Conservation (phyloP, 768 basidiomycete genomes). For the Russula sp. region DNA sequence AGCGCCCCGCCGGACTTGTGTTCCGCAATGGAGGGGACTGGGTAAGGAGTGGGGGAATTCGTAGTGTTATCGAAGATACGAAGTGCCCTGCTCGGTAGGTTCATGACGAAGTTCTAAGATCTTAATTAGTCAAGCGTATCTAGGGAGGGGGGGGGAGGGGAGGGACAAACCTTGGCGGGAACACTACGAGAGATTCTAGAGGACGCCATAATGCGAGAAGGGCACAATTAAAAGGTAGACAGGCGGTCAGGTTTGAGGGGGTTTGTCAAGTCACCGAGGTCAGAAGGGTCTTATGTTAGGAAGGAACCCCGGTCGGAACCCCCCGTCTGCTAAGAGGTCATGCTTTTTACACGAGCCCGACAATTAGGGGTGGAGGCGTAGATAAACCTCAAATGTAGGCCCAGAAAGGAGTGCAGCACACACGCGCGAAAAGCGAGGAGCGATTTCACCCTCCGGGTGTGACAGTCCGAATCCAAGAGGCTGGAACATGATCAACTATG, state of each 20-base stretch:
- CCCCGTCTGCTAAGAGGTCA: conserved; percentile 11
- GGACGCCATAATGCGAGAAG: conserved; percentile 14
- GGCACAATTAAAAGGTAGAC: conserved; percentile 1
- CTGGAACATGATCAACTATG: conserved; percentile 14
- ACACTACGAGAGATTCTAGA: conserved; percentile 21
- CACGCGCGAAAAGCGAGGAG: conserved; percentile 21
- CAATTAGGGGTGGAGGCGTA: conserved; percentile 12
- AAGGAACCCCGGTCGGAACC: not conserved
- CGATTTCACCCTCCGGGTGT: conserved; percentile 11
- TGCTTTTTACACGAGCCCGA: conserved; percentile 23
- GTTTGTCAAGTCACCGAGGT: conserved; percentile 1
- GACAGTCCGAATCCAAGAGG: conserved; percentile 7
- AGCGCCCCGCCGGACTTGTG: conserved; percentile 12
- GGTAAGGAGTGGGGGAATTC: conserved; percentile 9
- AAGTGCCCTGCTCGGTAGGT: conserved; percentile 16
- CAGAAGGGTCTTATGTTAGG: conserved; percentile 20
- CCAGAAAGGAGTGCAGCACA: conserved; percentile 16
- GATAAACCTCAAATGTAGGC: conserved; percentile 13
- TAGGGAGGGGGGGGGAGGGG: not conserved
- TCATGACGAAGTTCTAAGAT: conserved; percentile 21
- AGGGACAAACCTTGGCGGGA: conserved; percentile 19
- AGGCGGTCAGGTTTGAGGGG: conserved; percentile 13
- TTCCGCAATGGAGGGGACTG: not conserved
- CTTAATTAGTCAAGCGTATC: conserved; percentile 5
- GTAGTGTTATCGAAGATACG: conserved; percentile 20